These are phyloP conservation scores for Erythrophleum fordii DNA, from an alignment of 306 rosid species.

Conservation along the genomic window DNA sequence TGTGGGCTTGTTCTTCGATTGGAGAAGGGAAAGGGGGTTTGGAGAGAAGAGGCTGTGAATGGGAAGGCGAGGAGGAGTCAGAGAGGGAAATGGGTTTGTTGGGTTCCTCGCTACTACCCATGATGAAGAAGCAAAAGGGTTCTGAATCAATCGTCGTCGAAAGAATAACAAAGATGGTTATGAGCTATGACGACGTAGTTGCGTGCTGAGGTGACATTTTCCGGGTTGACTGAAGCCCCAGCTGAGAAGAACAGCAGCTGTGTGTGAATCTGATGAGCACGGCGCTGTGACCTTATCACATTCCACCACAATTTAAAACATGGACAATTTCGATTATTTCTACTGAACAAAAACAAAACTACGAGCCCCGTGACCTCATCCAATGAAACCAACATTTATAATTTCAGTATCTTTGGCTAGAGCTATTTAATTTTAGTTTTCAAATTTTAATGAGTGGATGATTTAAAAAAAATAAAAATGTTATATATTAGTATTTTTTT, in stretches of 20 bases:
- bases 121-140: slow-evolving; percentile 25
- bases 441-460: too few species aligned
- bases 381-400: neutral
- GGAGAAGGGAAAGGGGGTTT: slow-evolving; percentile 44
- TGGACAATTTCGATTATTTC: neutral
- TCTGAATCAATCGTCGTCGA: slow-evolving; percentile 36
- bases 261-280: neutral
- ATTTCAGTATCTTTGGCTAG: too few species aligned
- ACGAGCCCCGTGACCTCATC: neutral
- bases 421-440: too few species aligned
- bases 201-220: slow-evolving; percentile 5
- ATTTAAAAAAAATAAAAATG: too few species aligned
- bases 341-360: neutral
- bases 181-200: neutral
- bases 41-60: slow-evolving; percentile 63
- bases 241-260: neutral
- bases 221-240: neutral
- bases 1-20: slow-evolving; percentile 42
- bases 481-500: too few species aligned
- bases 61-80: slow-evolving; percentile 47
- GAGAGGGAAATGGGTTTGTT: slow-evolving; percentile 42
- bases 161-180: neutral
- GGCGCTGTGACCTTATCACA: slow-evolving; percentile 5
- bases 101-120: slow-evolving; percentile 62
- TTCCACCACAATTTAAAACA: neutral